Conservation (phyloP, 129 eudicot genomes). For the Escallonia herrerae region DNA sequence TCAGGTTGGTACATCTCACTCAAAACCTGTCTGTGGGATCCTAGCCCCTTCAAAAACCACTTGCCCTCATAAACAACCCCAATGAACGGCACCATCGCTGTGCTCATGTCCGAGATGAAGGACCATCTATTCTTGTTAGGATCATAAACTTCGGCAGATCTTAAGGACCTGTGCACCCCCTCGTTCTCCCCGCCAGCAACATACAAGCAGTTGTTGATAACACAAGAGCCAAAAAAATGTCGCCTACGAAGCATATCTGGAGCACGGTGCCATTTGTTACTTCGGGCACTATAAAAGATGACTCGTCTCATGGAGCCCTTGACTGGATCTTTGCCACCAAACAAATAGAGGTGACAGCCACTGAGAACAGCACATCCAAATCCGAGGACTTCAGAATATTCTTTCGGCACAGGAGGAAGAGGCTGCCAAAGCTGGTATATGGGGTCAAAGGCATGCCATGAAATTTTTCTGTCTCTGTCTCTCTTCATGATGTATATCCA, state of each 20-base stretch:
- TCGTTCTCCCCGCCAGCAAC: conserved; percentile 89
- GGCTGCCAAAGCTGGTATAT: conserved; percentile 70
- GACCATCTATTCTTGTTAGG: conserved; percentile 75
- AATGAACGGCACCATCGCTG: conserved; percentile 75
- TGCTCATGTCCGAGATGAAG: conserved; percentile 67
- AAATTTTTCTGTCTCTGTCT: conserved; percentile 62
- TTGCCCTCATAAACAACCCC: conserved; percentile 72
- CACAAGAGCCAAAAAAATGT: conserved; percentile 75
- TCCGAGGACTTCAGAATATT: conserved; percentile 65
- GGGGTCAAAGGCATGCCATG: conserved; percentile 82
- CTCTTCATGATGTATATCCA: conserved; percentile 76
- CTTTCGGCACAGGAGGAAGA: conserved; percentile 75
- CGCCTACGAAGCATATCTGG: conserved; percentile 77
- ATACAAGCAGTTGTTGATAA: conserved; percentile 70
- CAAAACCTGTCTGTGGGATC: conserved; percentile 70
- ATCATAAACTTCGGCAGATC: conserved; percentile 74
- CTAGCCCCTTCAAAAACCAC: conserved; percentile 80
- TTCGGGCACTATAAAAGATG: conserved; percentile 66
- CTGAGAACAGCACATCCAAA: conserved; percentile 77
- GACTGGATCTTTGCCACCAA: conserved; percentile 77
- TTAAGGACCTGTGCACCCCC: conserved; percentile 59
- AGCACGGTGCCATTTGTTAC: conserved; percentile 84
- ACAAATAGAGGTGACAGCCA: conserved; percentile 71
- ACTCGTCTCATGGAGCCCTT: conserved; percentile 89
- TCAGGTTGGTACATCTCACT: conserved; percentile 72